Base-by-base conservation (phyloP, 352 stramenopile genomes). In the Phytophthora pseudosyringae region DNA sequence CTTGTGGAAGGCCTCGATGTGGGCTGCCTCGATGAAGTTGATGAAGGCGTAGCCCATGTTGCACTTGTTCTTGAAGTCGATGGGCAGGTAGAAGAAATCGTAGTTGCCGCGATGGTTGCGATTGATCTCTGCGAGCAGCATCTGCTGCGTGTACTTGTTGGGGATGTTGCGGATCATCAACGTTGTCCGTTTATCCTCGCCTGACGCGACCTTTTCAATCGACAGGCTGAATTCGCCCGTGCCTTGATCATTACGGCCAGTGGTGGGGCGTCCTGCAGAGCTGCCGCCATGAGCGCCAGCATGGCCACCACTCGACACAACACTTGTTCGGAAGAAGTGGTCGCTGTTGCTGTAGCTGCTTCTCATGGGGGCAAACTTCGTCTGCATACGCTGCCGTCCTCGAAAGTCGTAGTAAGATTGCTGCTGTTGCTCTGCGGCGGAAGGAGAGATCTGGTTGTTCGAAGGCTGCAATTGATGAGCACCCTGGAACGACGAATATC, bases 31-130 rank as follows among this genome's bases (percentile, higher is more conserved):
- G 43, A 99, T 96, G 80, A 99, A 99, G 81, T 99, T 99, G 66
- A 99, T 98, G 80, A 99, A 99, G 16, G 97, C 98, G 77, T 99
- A 99, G 16, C 98, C 98, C 83, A 99, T 97, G 83, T 99, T 99
- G 83, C 98, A 99, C 76, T 98, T 98, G 80, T 99, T 99, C 88
- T 99, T 99, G 80, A 99, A 99, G 81, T 99, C 98, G 64, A 99
- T 99, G 18, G 98, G 98, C 45, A 99, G 80, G 79, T 99, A 99
- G 75, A 99, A 99, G 65, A 99, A 99, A 73, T 99, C 96, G 63
- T 97, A 98, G 41, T 95, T 90, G 18, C 97, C 97, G 54, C 96
- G 85, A 63, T 96, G 86, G 38, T 89, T 90, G 40, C 85, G 82
- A 55, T 98, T 97, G 71, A 99, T 98, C 89, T 99, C 97, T 2